Percentiles rank a stretch among this genome's conserved stretches.
Evolutionary conservation across 2,329 filamentous ascomycete species (phyloP).

Genomic region (Fusarium pseudonygamai): DNA sequence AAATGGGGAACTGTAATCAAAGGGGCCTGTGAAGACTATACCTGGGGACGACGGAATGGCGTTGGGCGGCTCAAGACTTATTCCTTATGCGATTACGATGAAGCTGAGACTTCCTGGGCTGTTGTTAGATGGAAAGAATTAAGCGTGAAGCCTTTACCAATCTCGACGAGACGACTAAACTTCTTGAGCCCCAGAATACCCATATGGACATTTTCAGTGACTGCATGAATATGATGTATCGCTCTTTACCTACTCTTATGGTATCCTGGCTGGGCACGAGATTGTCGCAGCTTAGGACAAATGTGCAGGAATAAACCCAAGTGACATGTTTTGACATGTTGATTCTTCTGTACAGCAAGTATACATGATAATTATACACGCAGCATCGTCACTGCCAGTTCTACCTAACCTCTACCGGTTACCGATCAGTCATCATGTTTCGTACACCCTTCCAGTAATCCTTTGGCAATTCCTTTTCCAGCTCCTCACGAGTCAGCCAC

Average conservation of each 20-base stretch:
- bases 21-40: slow-evolving; percentile 33
- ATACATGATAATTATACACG: slow-evolving; percentile 46
- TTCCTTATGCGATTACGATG: slow-evolving; percentile 41
- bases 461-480: slow-evolving; percentile 70
- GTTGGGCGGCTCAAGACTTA: slow-evolving; percentile 41
- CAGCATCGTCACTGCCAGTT: slow-evolving; percentile 32
- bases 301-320: not conserved
- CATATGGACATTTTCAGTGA: slow-evolving; percentile 13
- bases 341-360: slow-evolving; percentile 43
- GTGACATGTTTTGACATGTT: slow-evolving; percentile 10
- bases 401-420: slow-evolving; percentile 38
- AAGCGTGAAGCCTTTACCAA: slow-evolving; percentile 18
- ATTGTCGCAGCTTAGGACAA: not conserved
- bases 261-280: not conserved
- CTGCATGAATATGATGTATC: not conserved
- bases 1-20: slow-evolving; percentile 3
- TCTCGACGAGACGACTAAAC: slow-evolving; percentile 23
- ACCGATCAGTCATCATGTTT: slow-evolving; percentile 87
- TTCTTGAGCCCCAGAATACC: slow-evolving; percentile 5
- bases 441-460: slow-evolving; percentile 79
- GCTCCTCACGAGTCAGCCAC: slow-evolving; percentile 92
- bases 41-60: slow-evolving; percentile 33
- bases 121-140: slow-evolving; percentile 26
- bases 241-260: not conserved
- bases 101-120: slow-evolving; percentile 17